Evolutionary conservation across 2,329 filamentous ascomycete species (phyloP).

Genomic region (Macrophomina tecta): DNA sequence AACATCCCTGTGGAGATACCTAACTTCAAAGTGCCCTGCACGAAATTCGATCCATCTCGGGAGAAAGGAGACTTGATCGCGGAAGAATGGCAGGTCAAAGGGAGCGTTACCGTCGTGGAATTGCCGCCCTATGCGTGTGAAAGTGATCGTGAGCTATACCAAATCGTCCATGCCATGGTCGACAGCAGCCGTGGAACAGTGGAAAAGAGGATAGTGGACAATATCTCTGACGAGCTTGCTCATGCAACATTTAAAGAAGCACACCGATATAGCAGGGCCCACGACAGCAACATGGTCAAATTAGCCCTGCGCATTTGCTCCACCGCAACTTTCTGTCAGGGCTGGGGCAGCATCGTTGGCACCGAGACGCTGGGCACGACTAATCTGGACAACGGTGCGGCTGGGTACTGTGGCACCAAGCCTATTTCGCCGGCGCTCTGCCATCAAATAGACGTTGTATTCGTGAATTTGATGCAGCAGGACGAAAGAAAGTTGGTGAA

Average conservation of each 20-base stretch:
- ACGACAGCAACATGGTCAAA: neutral
- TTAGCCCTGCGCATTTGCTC: neutral
- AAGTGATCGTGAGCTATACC: neutral
- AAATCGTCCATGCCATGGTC: neutral
- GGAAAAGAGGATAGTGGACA: neutral
- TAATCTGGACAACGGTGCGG: slow-evolving; percentile 23
- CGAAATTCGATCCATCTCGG: neutral
- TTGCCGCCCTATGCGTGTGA: neutral
- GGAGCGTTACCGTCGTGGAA: neutral
- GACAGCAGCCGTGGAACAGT: neutral
- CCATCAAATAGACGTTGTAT: neutral
- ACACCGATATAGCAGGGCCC: neutral
- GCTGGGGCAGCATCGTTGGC: neutral
- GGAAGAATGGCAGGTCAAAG: neutral
- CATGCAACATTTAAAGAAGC: neutral
- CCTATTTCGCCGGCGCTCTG: neutral
- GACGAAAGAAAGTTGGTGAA: slow-evolving; percentile 32
- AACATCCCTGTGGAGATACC: neutral
- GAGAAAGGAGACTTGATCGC: neutral
- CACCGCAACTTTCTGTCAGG: neutral
- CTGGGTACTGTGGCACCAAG: neutral
- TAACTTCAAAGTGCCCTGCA: neutral
- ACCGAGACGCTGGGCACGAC: neutral
- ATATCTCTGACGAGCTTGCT: neutral
- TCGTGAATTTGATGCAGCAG: neutral